A percentile compares a stretch with the other conserved stretches of the same genome.
Evolutionary conservation across 345 rosid genomes (phyloP).

Genomic region (Sisymbrium irio): DNA sequence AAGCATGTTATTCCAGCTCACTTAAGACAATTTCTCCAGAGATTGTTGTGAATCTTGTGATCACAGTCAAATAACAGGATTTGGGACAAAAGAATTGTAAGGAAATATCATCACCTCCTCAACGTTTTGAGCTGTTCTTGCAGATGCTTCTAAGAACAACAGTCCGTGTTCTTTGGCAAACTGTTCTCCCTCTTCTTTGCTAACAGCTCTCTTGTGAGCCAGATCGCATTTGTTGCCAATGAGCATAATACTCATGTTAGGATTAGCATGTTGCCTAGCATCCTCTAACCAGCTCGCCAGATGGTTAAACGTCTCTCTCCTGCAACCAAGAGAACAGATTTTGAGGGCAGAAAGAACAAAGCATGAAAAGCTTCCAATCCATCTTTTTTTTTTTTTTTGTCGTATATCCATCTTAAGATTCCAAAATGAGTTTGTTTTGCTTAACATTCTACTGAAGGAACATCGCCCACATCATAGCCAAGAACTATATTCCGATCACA

Average conservation of each 20-base stretch:
- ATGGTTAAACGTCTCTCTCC: conserved; percentile 99
- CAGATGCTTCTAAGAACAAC: conserved; percentile 91
- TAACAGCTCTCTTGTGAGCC: conserved; percentile 84
- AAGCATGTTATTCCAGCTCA: neutral
- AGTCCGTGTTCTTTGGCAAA: conserved; percentile 96
- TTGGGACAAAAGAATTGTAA: neutral
- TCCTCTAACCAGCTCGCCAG: conserved; percentile 97
- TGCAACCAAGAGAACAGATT: conserved; percentile 24
- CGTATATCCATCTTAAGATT: too few relatives aligned
- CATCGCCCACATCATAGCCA: neutral
- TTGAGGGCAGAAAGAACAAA: neutral
- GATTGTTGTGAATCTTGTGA: neutral
- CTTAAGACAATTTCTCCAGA: neutral
- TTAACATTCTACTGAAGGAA: neutral
- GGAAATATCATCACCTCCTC: conserved; percentile 61
- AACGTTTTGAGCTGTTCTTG: conserved; percentile 96
- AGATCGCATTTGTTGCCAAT: conserved; percentile 94
- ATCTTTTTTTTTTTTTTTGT: neutral
- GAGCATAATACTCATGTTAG: conserved; percentile 92
- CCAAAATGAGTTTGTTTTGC: neutral
- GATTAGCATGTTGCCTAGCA: conserved; percentile 98
- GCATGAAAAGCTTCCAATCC: neutral
- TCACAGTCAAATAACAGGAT: neutral
- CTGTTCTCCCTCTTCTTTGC: conserved; percentile 97
- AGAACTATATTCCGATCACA: neutral